Evolutionary conservation across 2,329 filamentous ascomycete genomes (phyloP).

Genomic region (Verruconis gallopava): DNA sequence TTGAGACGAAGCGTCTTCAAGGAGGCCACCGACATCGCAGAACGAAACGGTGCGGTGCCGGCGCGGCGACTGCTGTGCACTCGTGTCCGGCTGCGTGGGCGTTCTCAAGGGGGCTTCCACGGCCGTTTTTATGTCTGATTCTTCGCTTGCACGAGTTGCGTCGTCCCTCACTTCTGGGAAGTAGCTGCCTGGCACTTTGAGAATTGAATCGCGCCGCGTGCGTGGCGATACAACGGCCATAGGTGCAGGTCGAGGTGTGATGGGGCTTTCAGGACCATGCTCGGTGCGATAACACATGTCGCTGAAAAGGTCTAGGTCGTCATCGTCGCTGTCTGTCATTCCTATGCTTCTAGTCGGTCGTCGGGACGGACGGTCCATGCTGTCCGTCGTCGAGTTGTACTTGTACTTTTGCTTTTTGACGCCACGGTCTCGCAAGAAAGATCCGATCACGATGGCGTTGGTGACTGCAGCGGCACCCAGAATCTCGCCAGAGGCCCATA

Average conservation of each 20-base stretch:
- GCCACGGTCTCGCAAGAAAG: conserved; percentile 81
- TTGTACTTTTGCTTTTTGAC: conserved; percentile 77
- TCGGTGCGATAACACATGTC: conserved; percentile 60
- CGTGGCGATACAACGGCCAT: background rate
- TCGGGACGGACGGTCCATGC: conserved; percentile 39
- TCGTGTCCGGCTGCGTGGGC: conserved; percentile 26
- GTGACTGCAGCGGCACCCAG: conserved; percentile 77
- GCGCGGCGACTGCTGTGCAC: conserved; percentile 18
- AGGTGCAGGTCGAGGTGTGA: conserved; percentile 28
- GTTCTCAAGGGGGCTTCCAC: conserved; percentile 23
- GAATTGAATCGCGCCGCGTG: conserved; percentile 15
- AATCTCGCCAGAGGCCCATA: conserved; percentile 82
- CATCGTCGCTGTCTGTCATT: conserved; percentile 61
- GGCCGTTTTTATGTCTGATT: conserved; percentile 16
- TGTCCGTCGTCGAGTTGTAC: conserved; percentile 37
- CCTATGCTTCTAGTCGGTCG: conserved; percentile 43
- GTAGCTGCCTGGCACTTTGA: conserved; percentile 16
- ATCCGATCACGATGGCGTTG: conserved; percentile 81
- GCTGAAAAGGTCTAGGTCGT: conserved; percentile 79
- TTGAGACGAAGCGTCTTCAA: conserved; percentile 36
- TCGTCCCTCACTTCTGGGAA: conserved; percentile 18
- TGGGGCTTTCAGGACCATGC: conserved; percentile 34
- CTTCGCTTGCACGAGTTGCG: conserved; percentile 14
- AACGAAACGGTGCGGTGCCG: conserved; percentile 57
- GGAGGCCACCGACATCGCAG: conserved; percentile 69